Evolutionary conservation across 805 yeast species (phyloP), one percentile per base, ranked within the genome.

Genomic region (Saccharomycopsis selenospora): DNA sequence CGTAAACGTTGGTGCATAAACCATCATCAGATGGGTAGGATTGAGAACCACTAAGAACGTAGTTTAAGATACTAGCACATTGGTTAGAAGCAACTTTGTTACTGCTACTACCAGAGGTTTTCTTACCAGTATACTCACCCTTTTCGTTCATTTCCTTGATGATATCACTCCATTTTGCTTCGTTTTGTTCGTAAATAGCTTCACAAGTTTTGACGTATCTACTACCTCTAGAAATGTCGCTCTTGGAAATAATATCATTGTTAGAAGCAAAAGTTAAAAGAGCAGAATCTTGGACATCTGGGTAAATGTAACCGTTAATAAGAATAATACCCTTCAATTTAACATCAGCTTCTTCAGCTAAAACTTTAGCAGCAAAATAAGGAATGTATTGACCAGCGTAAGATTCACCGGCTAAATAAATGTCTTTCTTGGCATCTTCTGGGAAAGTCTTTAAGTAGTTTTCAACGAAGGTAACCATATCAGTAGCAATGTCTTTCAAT

Each of bases 271-370:
- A 89, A 1, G 95, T 95, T 29, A 85, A 64, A 57, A 83, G 86
- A 22, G 33, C 30, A 23, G 46, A 30, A 20, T 27, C 80, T 68
- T 93, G 98, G 40, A 76, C 73, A 53, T 80, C 76, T 1, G 97
- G 96, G 43, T 88, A 90, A 11, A 90, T 77, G 95, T 96, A 91
- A 1, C 96, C 97, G 65, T 91, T 93, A 10, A 96, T 96, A 49
- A 91, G 82, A 53, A 88, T 54, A 6, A 87, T 61, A 0, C 91
- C 93, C 51, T 75, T 69, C 48, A 90, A 61, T 48, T 80, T 69
- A 28, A 73, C 51, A 2, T 56, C 44, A 3, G 46, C 6, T 2
- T 23, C 42, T 18, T 47, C 49, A 23, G 24, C 25, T n/a, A 47
- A 42, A 27, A 40, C 17, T n/a, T 46, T 46, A 20, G 48, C 48